Evolutionary conservation across 257 asterid genomes (phyloP).

Genomic region (Handroanthus guayacan): DNA sequence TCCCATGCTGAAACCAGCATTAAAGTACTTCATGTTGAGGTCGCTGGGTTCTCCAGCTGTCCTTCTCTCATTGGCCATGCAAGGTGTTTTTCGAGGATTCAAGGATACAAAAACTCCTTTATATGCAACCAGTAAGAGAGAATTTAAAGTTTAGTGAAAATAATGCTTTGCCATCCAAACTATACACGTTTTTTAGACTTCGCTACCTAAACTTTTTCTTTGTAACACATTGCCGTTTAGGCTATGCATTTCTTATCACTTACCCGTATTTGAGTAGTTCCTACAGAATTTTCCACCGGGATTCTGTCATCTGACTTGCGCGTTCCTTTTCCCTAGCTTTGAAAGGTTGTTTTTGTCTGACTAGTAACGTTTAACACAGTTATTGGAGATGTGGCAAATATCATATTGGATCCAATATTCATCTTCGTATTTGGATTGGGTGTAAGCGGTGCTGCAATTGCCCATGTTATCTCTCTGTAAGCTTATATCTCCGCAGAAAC

Average conservation of each 20-base stretch:
- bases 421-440: constrained; percentile 51
- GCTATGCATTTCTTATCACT: no score
- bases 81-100: constrained; percentile 62
- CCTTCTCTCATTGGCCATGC: constrained; percentile 64
- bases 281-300: no score
- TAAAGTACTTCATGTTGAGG: constrained; percentile 52
- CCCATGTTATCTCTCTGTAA: constrained; percentile 65
- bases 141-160: no score
- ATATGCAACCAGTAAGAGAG: constrained; percentile 53
- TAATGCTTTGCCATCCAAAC: no score
- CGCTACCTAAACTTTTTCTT: no score
- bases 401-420: constrained; percentile 57
- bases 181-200: no score
- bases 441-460: constrained; percentile 62
- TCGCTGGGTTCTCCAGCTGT: constrained; percentile 70
- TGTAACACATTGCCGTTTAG: no score
- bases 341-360: background rate
- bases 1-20: constrained; percentile 57
- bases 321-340: background rate
- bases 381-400: constrained; percentile 54
- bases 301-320: no score
- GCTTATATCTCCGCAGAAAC: constrained; percentile 13
- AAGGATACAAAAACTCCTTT: constrained; percentile 62
- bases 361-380: constrained; percentile 39
- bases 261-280: no score